Evolutionary conservation across 2,329 filamentous ascomycete species (phyloP), one percentile per base, ranked within the genome.

Genomic region (Fusarium verrucosum): DNA sequence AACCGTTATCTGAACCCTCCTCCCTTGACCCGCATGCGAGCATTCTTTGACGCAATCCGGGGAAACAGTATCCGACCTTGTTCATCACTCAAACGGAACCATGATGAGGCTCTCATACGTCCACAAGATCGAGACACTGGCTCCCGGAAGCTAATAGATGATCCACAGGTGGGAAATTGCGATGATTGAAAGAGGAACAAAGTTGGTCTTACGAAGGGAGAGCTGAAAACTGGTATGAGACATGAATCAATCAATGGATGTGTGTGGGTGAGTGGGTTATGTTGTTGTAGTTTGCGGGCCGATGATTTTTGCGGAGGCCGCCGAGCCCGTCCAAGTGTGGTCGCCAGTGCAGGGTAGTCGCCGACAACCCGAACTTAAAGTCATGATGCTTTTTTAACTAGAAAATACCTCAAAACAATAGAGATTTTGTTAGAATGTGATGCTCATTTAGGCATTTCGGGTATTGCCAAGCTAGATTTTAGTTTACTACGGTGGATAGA

Each of bases 141-240:
- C 28, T 51, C 43, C 37, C 17, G 26, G 6, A 23, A 37, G 22
- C 37, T 50, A 41, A 25, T 7, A 33, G 32, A 22, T 11, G 53
- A 10, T 38, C 53, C 46, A 55, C 40, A 32, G 17, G 23, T 43
- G 33, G 38, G 47, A 64, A 22, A 55, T 64, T 60, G 23, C 47
- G 22, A n/a, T 37, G 4, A 42, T 50, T 44, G 41, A 26, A 43
- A 32, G 33, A 46, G 35, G 41, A 55, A 19, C 26, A 47, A 37
- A 17, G 28, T 40, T 33, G 37, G 59, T 64, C 42, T 32, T 43
- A 64, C 36, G 22, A 64, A 64, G 54, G 59, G 61, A 60, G 59
- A 60, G 59, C 47, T 64, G 59, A 64, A 41, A 50, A 53, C 35
- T 52, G 46, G 38, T 49, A 63, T 63, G 60, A 63, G 59, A 63